These are phyloP conservation scores for Cyclostephanos tholiformis DNA, from an alignment of 108 stramenopile species.

Conservation along the genomic window DNA sequence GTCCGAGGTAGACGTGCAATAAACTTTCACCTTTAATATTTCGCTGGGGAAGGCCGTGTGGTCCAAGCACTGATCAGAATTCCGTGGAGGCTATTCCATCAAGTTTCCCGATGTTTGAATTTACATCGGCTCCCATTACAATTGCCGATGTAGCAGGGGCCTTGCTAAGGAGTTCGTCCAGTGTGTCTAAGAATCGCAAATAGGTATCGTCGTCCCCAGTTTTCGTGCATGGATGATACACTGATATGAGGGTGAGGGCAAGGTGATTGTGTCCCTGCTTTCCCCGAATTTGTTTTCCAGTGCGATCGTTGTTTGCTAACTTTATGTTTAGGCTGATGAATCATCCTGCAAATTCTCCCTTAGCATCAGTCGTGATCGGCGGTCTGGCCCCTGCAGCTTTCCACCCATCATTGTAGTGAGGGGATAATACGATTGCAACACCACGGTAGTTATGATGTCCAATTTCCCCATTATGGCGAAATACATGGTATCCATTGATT, in stretches of 20 bases:
- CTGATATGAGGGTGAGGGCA: too few relatives aligned
- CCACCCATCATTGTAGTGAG: not conserved
- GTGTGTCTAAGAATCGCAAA: not conserved
- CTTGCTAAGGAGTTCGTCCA: not conserved
- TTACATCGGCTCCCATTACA: too few relatives aligned
- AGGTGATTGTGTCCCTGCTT: not conserved
- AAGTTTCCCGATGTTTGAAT: not conserved
- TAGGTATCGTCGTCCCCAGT: not conserved
- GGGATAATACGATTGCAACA: constrained; percentile 8
- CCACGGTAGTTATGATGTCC: not conserved
- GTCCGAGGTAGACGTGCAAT: not conserved
- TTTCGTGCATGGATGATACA: not conserved
- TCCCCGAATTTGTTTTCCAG: not conserved
- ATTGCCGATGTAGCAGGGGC: not conserved
- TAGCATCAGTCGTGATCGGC: not conserved
- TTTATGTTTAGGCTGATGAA: not conserved
- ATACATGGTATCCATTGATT: not conserved
- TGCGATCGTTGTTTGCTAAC: not conserved
- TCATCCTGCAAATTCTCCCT: not conserved
- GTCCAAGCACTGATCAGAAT: not conserved
- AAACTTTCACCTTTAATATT: not conserved
- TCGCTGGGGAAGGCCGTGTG: not conserved
- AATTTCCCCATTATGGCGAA: not conserved
- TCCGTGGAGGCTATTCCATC: not conserved
- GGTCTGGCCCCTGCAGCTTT: constrained; percentile 6